Evolutionary conservation across 164 flowering plant species (phyloP).

Genomic region (Piper longum): DNA sequence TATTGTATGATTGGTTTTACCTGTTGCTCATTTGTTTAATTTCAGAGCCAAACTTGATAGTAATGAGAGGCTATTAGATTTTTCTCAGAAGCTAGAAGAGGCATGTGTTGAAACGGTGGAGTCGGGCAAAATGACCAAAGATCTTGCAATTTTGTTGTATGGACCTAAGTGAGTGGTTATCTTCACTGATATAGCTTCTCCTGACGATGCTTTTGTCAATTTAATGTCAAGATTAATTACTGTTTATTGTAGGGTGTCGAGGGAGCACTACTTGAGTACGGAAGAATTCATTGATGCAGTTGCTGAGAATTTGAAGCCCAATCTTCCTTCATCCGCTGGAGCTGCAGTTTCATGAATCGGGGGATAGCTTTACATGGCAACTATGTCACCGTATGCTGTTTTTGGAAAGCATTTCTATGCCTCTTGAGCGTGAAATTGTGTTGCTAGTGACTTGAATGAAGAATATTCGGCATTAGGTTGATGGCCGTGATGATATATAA

Average conservation of each 20-base stretch:
- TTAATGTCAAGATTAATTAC: not conserved
- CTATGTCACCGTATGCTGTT: no score
- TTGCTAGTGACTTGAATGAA: no score
- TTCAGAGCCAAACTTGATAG: slow-evolving; percentile 68
- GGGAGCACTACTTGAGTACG: slow-evolving; percentile 66
- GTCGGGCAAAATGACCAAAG: slow-evolving; percentile 95
- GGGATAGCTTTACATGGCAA: not conserved
- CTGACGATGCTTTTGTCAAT: not conserved
- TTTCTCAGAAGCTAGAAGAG: slow-evolving; percentile 61
- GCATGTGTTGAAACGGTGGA: slow-evolving; percentile 87
- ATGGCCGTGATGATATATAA: no score
- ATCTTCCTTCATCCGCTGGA: slow-evolving; percentile 29
- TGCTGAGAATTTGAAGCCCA: slow-evolving; percentile 40
- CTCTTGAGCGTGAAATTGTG: no score
- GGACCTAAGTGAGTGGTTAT: slow-evolving; percentile 47
- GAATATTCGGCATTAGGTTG: no score
- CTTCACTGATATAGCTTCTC: not conserved
- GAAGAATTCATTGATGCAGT: slow-evolving; percentile 92
- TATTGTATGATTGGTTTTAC: not conserved
- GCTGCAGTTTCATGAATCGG: not conserved
- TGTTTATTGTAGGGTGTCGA: slow-evolving; percentile 48
- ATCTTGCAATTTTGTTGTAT: slow-evolving; percentile 73
- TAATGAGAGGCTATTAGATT: slow-evolving; percentile 50
- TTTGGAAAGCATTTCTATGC: no score
- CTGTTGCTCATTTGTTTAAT: not conserved